Conservation (phyloP, 768 basidiomycete species). For the Tephrocybe sp. region DNA sequence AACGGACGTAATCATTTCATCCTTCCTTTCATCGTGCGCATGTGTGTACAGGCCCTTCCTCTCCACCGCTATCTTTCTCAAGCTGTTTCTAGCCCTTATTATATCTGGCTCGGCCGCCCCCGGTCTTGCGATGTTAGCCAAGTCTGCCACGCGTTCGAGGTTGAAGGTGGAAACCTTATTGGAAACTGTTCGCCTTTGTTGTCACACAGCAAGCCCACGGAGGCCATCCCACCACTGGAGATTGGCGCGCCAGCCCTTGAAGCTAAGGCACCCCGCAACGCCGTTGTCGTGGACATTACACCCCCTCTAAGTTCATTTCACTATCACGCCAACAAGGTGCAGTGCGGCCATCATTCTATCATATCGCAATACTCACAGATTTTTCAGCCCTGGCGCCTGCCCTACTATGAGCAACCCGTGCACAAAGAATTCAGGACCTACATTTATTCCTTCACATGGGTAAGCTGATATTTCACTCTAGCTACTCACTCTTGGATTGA, state of each 20-base stretch:
- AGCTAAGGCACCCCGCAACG: constrained; percentile 21
- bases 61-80: background rate
- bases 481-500: background rate
- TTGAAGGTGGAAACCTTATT: constrained; percentile 60
- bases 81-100: constrained; percentile 50
- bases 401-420: constrained; percentile 66
- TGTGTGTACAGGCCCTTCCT: constrained; percentile 31
- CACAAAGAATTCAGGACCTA: constrained; percentile 69
- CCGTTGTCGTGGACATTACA: constrained; percentile 44
- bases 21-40: constrained; percentile 64
- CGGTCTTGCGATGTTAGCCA: constrained; percentile 58
- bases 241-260: constrained; percentile 38
- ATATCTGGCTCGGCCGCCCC: constrained; percentile 75
- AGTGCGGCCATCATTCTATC: constrained; percentile 1
- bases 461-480: constrained; percentile 10
- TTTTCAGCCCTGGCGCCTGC: constrained; percentile 60
- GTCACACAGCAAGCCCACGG: constrained; percentile 32
- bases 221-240: constrained; percentile 39
- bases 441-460: constrained; percentile 67
- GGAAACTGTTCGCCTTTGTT: constrained; percentile 48
- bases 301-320: constrained; percentile 63
- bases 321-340: constrained; percentile 53
- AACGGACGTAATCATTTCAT: constrained; percentile 75
- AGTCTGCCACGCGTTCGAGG: constrained; percentile 59
- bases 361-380: constrained; percentile 4